These are phyloP conservation scores for Inosperma sp. DNA, from an alignment of 768 basidiomycete species.

Conservation along the genomic window DNA sequence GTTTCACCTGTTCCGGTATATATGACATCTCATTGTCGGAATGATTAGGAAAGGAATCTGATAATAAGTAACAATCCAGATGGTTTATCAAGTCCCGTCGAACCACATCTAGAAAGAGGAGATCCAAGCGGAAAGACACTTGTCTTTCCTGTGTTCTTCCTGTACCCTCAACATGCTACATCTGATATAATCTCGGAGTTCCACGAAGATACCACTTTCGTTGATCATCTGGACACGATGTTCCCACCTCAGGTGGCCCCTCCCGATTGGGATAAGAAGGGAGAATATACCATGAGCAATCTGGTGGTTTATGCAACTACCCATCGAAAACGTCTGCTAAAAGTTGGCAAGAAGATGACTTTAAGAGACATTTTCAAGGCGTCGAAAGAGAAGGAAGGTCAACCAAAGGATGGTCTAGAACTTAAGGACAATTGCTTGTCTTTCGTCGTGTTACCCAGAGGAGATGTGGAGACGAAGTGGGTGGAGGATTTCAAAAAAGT, in stretches of 20 bases:
- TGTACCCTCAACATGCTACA: conserved; percentile 86
- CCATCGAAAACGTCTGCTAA: conserved; percentile 67
- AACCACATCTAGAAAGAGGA: conserved; percentile 63
- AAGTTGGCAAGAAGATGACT: conserved; percentile 88
- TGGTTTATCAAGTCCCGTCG: conserved; percentile 50
- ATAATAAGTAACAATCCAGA: conserved; percentile 50
- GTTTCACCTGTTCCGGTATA: conserved; percentile 17
- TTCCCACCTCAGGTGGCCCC: conserved; percentile 67
- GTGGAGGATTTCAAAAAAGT: conserved; percentile 77
- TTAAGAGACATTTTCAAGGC: conserved; percentile 69
- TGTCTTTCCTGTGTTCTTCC: conserved; percentile 83
- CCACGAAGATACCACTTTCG: conserved; percentile 79
- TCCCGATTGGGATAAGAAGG: conserved; percentile 72
- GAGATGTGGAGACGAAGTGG: conserved; percentile 76
- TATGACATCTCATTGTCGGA: conserved; percentile 5
- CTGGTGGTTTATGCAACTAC: conserved; percentile 86
- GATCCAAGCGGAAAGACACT: conserved; percentile 57
- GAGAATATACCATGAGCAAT: conserved; percentile 59
- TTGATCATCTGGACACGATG: conserved; percentile 72
- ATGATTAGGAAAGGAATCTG: conserved; percentile 66
- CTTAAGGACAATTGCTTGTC: conserved; percentile 78
- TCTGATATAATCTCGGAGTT: conserved; percentile 89
- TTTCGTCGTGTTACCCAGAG: conserved; percentile 75
- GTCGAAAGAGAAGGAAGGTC: conserved; percentile 55
- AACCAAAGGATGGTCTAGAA: conserved; percentile 72